phyloP scores from a whole-genome alignment of 2,329 filamentous ascomycete species.

The Cladorrhinum sp. region DNA sequence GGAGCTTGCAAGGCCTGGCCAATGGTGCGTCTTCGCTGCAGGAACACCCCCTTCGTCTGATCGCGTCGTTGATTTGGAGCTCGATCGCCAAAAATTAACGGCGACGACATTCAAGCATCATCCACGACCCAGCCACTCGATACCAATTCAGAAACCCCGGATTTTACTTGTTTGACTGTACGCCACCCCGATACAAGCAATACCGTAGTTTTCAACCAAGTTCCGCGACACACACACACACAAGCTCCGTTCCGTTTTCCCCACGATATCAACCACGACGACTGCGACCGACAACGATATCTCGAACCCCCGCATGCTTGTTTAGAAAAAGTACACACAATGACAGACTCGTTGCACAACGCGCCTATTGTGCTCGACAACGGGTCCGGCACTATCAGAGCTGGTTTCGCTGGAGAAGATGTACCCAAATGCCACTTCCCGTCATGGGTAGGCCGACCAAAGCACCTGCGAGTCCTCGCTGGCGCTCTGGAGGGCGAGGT shows the following conservation, averaged over 20 bases:
- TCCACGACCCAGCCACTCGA: neutral
- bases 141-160: neutral
- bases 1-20: constrained; percentile 1
- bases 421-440: constrained; percentile 96
- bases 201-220: too few relatives aligned
- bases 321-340: constrained; percentile 30
- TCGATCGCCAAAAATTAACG: neutral
- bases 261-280: neutral
- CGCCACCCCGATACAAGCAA: neutral
- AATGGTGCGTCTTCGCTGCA: constrained; percentile 9
- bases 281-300: too few relatives aligned
- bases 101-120: neutral
- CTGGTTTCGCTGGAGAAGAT: constrained; percentile 94
- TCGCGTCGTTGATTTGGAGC: constrained; percentile 4
- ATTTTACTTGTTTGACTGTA: neutral
- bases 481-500: constrained; percentile 94
- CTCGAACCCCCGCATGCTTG: neutral
- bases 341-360: constrained; percentile 77
- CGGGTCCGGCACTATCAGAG: constrained; percentile 94
- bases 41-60: constrained; percentile 8
- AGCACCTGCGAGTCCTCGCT: constrained; percentile 92
- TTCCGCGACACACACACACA: too few relatives aligned
- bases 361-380: constrained; percentile 98
- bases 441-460: constrained; percentile 93
- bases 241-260: neutral